These are phyloP conservation scores for Lipomyces sp. DNA, from an alignment of 805 yeast species.

Conservation along the genomic window DNA sequence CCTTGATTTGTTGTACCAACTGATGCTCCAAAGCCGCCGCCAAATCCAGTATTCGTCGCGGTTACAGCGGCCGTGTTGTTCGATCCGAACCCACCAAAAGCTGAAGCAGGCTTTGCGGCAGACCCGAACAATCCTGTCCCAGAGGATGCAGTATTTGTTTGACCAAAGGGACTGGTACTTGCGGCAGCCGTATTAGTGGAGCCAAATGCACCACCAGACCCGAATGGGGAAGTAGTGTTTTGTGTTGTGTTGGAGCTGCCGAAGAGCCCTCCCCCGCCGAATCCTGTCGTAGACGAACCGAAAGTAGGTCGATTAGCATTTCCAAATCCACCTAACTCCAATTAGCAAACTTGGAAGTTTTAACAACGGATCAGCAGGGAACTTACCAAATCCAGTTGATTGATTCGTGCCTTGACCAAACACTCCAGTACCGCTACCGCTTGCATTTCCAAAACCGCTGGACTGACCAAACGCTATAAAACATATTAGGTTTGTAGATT, in stretches of 20 bases:
- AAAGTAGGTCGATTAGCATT: slow-evolving; percentile 27
- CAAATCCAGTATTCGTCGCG: slow-evolving; percentile 28
- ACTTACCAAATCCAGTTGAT: slow-evolving; percentile 33
- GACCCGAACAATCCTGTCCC: slow-evolving; percentile 36
- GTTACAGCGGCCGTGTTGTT: slow-evolving; percentile 14
- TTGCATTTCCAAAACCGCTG: slow-evolving; percentile 15
- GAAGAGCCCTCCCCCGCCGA: slow-evolving; percentile 37
- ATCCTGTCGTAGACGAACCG: slow-evolving; percentile 32
- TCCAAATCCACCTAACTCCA: slow-evolving; percentile 34
- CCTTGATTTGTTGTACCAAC: slow-evolving; percentile 34
- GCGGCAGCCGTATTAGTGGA: slow-evolving; percentile 25
- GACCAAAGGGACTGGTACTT: slow-evolving; percentile 36
- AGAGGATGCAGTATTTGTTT: slow-evolving; percentile 25
- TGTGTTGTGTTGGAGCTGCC: slow-evolving; percentile 20
- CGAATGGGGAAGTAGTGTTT: slow-evolving; percentile 28
- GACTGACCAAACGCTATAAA: slow-evolving; percentile 19
- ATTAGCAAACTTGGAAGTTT: not conserved
- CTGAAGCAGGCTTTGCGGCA: slow-evolving; percentile 34
- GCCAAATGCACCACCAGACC: slow-evolving; percentile 34
- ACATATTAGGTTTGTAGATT: not conserved
- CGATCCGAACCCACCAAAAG: slow-evolving; percentile 40
- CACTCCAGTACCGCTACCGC: slow-evolving; percentile 38
- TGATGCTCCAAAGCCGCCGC: slow-evolving; percentile 24
- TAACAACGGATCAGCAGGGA: not conserved
- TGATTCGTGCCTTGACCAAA: slow-evolving; percentile 51